Evolutionary conservation across 768 basidiomycete species (phyloP).

Genomic region (Mycena crocata): DNA sequence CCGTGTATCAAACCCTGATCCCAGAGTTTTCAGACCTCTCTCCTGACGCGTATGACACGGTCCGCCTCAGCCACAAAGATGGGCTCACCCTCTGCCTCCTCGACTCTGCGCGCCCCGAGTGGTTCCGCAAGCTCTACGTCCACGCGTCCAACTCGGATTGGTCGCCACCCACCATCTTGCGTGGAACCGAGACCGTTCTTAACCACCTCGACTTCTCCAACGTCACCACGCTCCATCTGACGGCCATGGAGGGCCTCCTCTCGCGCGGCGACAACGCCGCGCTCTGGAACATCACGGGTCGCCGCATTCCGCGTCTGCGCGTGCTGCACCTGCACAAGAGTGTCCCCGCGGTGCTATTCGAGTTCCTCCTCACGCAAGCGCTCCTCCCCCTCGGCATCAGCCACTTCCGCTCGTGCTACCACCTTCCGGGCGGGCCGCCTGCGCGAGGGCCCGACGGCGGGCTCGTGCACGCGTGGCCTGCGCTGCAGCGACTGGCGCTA

Average conservation of each 20-base stretch:
- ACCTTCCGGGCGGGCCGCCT: not conserved
- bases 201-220: conserved; percentile 13
- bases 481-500: conserved; percentile 22
- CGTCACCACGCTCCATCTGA: conserved; percentile 23
- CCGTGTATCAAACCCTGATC: conserved; percentile 14
- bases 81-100: conserved; percentile 2
- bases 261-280: not conserved
- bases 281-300: conserved; percentile 25
- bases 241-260: not conserved
- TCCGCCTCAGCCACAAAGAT: conserved; percentile 7
- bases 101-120: conserved; percentile 20
- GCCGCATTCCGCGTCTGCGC: not conserved
- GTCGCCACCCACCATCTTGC: not conserved
- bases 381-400: conserved; percentile 30
- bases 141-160: not conserved
- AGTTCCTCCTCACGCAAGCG: conserved; percentile 32
- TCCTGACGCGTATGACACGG: conserved; percentile 11
- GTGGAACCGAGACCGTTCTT: conserved; percentile 9
- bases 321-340: conserved; percentile 24
- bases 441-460: conserved; percentile 24
- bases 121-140: conserved; percentile 16
- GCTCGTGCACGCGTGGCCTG: conserved; percentile 23
- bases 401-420: conserved; percentile 26
- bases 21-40: conserved; percentile 11
- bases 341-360: conserved; percentile 17